Conservation (phyloP, 345 rosid species). For the Luvunga scandens region DNA sequence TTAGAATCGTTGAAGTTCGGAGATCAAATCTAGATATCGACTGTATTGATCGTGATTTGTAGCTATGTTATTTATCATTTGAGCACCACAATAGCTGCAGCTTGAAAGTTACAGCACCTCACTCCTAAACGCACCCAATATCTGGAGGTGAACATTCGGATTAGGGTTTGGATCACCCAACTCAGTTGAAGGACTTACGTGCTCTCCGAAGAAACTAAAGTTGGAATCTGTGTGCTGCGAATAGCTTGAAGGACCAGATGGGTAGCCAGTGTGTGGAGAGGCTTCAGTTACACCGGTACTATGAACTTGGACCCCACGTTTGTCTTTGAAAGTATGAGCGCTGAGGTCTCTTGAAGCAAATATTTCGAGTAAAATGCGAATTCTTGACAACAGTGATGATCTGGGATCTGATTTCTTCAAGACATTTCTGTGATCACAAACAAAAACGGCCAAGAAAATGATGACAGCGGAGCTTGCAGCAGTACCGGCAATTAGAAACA, state of each 20-base stretch:
- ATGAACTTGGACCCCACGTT: conserved; percentile 8
- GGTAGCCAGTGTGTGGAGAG: conserved; percentile 17
- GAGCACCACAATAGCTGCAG: no score
- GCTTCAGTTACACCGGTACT: neutral
- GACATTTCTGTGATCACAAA: conserved; percentile 9
- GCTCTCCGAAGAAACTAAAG: conserved; percentile 8
- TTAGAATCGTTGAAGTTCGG: no score
- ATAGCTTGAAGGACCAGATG: conserved; percentile 14
- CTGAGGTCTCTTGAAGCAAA: conserved; percentile 32
- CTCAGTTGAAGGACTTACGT: conserved; percentile 15
- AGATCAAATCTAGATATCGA: no score
- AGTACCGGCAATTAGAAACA: conserved; percentile 36
- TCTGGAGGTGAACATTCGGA: neutral
- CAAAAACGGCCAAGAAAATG: conserved; percentile 19
- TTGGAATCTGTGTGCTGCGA: conserved; percentile 5
- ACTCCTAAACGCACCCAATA: neutral
- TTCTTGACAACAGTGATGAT: conserved; percentile 24
- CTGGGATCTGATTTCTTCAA: conserved; percentile 13
- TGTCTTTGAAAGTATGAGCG: conserved; percentile 28
- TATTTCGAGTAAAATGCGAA: conserved; percentile 16
- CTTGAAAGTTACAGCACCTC: no score
- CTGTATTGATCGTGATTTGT: no score
- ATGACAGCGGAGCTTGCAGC: conserved; percentile 27
- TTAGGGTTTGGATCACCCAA: neutral
- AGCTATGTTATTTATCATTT: no score